A percentile compares a stretch with the other conserved stretches of the same genome.
These are phyloP conservation scores for Seiridium unicorne DNA, from an alignment of 2,329 filamentous ascomycete species.

Conservation along the genomic window DNA sequence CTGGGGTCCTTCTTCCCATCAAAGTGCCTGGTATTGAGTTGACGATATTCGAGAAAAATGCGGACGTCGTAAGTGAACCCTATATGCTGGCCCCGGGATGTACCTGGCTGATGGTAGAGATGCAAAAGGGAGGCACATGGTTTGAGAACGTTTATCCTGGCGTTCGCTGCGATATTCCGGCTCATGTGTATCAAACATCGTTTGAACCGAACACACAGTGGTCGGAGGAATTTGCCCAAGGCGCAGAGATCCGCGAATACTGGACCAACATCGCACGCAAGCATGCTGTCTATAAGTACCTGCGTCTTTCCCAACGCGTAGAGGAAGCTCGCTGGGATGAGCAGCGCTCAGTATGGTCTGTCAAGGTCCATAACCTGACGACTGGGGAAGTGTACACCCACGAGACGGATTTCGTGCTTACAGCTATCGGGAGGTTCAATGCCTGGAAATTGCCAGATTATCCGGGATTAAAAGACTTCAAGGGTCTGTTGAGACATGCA, in stretches of 20 bases:
- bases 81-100: too few species aligned
- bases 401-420: constrained; percentile 59
- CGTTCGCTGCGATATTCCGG: constrained; percentile 66
- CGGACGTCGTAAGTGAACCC: constrained; percentile 54
- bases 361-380: constrained; percentile 41
- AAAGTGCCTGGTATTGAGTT: constrained; percentile 69
- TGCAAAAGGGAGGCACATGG: constrained; percentile 48
- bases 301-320: constrained; percentile 56
- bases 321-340: constrained; percentile 55
- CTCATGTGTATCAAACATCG: constrained; percentile 68
- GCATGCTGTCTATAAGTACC: constrained; percentile 60
- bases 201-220: constrained; percentile 69
- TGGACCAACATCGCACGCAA: constrained; percentile 63
- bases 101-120: too few species aligned
- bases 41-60: constrained; percentile 67
- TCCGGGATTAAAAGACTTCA: constrained; percentile 53
- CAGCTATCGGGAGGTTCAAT: constrained; percentile 65
- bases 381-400: constrained; percentile 38
- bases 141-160: constrained; percentile 60
- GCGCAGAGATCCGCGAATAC: constrained; percentile 66
- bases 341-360: constrained; percentile 50
- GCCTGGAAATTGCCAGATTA: constrained; percentile 62
- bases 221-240: constrained; percentile 66
- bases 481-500: constrained; percentile 57
- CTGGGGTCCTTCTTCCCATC: constrained; percentile 63